Evolutionary conservation across 2,329 filamentous ascomycete species (phyloP).

Genomic region (Penicillium sp.): DNA sequence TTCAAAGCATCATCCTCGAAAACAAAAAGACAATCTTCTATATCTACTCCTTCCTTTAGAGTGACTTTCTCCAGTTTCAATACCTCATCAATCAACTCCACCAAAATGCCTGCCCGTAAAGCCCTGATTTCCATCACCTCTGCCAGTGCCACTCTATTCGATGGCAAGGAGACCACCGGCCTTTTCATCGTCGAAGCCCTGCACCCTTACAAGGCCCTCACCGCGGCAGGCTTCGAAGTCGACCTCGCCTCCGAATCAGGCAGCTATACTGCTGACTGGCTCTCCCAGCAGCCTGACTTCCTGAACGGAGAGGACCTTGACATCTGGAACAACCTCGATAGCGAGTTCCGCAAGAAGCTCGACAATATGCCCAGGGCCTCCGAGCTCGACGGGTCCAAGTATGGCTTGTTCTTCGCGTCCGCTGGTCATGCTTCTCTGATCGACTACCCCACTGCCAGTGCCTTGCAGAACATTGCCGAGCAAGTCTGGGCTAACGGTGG

Average conservation of each 20-base stretch:
- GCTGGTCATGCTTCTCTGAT: not conserved
- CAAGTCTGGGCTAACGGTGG: not conserved
- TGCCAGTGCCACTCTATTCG: not conserved
- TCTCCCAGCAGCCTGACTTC: not conserved
- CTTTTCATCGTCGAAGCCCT: not conserved
- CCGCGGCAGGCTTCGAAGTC: not conserved
- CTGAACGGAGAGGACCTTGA: not conserved
- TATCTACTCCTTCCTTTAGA: not conserved
- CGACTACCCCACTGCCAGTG: not conserved
- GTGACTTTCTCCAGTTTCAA: not conserved
- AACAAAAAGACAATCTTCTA: not conserved
- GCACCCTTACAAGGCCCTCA: not conserved
- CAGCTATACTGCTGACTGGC: not conserved
- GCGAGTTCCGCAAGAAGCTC: not conserved
- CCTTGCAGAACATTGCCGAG: not conserved
- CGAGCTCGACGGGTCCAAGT: not conserved
- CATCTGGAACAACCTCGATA: not conserved
- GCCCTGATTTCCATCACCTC: not conserved
- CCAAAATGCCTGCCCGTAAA: not conserved
- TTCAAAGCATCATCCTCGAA: not conserved
- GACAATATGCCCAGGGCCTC: not conserved
- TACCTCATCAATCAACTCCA: not conserved
- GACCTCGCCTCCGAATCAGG: not conserved
- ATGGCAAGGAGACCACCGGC: not conserved
- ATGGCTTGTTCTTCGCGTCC: not conserved